Evolutionary conservation across 345 rosid species (phyloP), one percentile per base, ranked within the genome.

Genomic region (Draba incana): DNA sequence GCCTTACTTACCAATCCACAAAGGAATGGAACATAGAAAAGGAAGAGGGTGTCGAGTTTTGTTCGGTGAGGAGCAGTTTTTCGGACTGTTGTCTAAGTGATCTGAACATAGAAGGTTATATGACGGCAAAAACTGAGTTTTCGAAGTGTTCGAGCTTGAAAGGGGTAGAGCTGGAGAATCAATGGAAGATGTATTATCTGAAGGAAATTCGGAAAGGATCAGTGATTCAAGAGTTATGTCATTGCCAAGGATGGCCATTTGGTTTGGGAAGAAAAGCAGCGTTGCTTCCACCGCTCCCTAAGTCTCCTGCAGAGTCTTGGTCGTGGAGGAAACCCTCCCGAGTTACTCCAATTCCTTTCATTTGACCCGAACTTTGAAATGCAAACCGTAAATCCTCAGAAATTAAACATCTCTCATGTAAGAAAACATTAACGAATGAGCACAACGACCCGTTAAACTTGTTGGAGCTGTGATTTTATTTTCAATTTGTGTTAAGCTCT

Each of bases 231-330:
- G 88, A 90, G 71, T 62, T 93, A 5, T 87, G 92, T 47, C 86
- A 84, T 42, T 87, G 92, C 16, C 84, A 89, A 66, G 98, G 99
- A 27, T 89, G 96, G 99, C 99, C 96, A 0, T 89, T 94, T 35
- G 97, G 99, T 20, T 81, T 89, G 0, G 87, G 93, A 84, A 78
- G 92, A 84, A 94, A 83, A 77, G 85, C 82, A 3, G 69, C 79
- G 52, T 64, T 88, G 49, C 98, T 91, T 74, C 99, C 98, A 10
- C 97, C 98, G 2, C 78, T 94, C 64, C 98, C 98, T 7, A 89
- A 89, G 67, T 88, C 93, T 12, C 99, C 99, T 6, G 78, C 97
- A 2, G 92, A 91, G 64, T 85, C 99, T 11, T 91, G 98, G 98
- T 79, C 84, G 1, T 91, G 98, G 99, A 80, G 78, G 52, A 94